These are phyloP conservation scores for Coemansia umbellata DNA, from an alignment of 192 early-diverging fungal species.

Conservation along the genomic window DNA sequence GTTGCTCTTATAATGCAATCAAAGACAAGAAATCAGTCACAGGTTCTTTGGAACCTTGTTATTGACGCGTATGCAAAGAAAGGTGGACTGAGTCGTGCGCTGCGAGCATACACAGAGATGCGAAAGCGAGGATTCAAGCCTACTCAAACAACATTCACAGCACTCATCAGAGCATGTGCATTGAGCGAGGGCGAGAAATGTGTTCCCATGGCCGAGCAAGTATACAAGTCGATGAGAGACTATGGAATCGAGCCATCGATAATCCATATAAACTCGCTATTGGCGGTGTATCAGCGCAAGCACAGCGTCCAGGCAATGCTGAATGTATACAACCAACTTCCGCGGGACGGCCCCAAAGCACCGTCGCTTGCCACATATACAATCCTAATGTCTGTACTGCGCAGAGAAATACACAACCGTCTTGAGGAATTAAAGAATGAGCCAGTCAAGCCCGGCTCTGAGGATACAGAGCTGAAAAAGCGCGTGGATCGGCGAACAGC, in stretches of 20 bases:
- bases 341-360: conserved; percentile 18
- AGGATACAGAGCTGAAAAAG: not conserved
- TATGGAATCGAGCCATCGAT: conserved; percentile 20
- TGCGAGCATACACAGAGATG: conserved; percentile 45
- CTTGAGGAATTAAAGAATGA: conserved; percentile 10
- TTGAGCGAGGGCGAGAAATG: conserved; percentile 30
- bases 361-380: conserved; percentile 44
- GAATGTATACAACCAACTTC: conserved; percentile 21
- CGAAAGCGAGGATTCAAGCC: conserved; percentile 36
- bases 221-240: conserved; percentile 15
- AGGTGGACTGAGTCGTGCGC: conserved; percentile 34
- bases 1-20: conserved; percentile 49
- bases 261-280: conserved; percentile 28
- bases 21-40: conserved; percentile 30
- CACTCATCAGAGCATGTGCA: conserved; percentile 33
- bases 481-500: conserved; percentile 7
- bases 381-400: conserved; percentile 24
- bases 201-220: conserved; percentile 20
- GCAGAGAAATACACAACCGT: conserved; percentile 20
- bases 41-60: conserved; percentile 47
- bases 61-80: conserved; percentile 40
- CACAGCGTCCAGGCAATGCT: conserved; percentile 17
- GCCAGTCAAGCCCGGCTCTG: not conserved
- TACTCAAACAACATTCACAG: conserved; percentile 40
- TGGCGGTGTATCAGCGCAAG: conserved; percentile 42